These are phyloP conservation scores for Fusarium sp. DNA, from an alignment of 2,329 filamentous ascomycete species.

Conservation along the genomic window DNA sequence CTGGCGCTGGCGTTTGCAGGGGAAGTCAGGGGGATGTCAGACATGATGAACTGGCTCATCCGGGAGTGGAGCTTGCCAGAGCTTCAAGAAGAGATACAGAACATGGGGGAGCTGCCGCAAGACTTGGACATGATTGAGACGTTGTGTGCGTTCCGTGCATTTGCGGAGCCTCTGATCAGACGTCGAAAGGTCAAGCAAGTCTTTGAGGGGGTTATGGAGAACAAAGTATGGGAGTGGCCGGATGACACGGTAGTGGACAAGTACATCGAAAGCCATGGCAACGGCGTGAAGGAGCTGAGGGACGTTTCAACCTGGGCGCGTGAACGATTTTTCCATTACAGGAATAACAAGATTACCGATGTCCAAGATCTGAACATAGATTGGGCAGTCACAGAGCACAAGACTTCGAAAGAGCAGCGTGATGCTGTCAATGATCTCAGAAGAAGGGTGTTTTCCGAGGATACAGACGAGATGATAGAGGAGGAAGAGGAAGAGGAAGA, in stretches of 20 bases:
- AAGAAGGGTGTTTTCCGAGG: neutral
- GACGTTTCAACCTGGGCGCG: constrained; percentile 43
- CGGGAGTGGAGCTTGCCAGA: constrained; percentile 56
- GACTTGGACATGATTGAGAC: constrained; percentile 53
- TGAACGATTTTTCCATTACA: constrained; percentile 15
- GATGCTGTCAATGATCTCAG: constrained; percentile 4
- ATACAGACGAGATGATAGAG: neutral
- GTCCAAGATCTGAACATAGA: constrained; percentile 10
- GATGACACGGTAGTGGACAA: constrained; percentile 51
- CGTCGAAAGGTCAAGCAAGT: constrained; percentile 49
- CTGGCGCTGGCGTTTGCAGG: constrained; percentile 71
- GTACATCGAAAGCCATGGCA: constrained; percentile 49
- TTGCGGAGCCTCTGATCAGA: constrained; percentile 58
- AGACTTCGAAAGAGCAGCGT: constrained; percentile 4
- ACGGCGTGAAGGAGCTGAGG: constrained; percentile 44
- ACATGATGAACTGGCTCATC: constrained; percentile 70
- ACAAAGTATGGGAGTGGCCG: constrained; percentile 54
- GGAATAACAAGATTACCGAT: constrained; percentile 6
- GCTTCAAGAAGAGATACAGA: constrained; percentile 52
- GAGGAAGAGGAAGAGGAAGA: neutral
- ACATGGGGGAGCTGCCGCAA: constrained; percentile 51
- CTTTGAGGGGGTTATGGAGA: constrained; percentile 44
- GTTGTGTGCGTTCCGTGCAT: constrained; percentile 61
- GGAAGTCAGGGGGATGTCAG: constrained; percentile 69
- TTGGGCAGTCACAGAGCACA: constrained; percentile 6